These are phyloP conservation scores for Lachancea sp. DNA, from an alignment of 805 yeast species.

Conservation along the genomic window DNA sequence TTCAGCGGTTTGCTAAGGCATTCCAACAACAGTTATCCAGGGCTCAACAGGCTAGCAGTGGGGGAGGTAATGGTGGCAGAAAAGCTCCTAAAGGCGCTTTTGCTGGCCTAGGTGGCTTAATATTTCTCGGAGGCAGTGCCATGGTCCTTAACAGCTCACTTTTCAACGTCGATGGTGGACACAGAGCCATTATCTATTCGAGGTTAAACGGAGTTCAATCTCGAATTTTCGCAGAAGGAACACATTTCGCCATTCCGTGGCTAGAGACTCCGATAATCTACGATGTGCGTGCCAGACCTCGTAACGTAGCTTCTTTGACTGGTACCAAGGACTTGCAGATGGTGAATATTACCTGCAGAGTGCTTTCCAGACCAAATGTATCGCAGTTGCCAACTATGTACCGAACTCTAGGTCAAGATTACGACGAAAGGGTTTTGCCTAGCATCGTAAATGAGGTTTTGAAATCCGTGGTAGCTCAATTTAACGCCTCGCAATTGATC, in stretches of 20 bases:
- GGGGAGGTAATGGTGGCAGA: slow-evolving; percentile 20
- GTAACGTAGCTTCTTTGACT: slow-evolving; percentile 90
- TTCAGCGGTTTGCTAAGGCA: slow-evolving; percentile 47
- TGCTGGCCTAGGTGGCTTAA: slow-evolving; percentile 57
- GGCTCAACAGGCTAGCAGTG: slow-evolving; percentile 32
- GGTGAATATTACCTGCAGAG: slow-evolving; percentile 99
- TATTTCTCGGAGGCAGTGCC: slow-evolving; percentile 54
- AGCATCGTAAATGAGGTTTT: slow-evolving; percentile 97
- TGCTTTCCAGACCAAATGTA: slow-evolving; percentile 81
- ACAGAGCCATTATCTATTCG: slow-evolving; percentile 90
- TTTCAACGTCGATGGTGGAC: slow-evolving; percentile 97
- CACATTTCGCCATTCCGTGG: slow-evolving; percentile 93
- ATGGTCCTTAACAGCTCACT: slow-evolving; percentile 48
- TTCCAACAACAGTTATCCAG: slow-evolving; percentile 42
- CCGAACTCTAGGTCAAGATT: slow-evolving; percentile 89
- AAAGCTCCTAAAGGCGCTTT: slow-evolving; percentile 46
- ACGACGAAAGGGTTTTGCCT: slow-evolving; percentile 95
- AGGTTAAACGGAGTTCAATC: slow-evolving; percentile 81
- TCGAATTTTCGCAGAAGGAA: slow-evolving; percentile 83
- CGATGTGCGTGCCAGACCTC: slow-evolving; percentile 95
- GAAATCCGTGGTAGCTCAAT: slow-evolving; percentile 95
- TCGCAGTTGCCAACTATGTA: slow-evolving; percentile 73
- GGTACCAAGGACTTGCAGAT: slow-evolving; percentile 98
- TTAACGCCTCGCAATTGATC: slow-evolving; percentile 94
- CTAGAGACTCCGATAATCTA: slow-evolving; percentile 85